These are phyloP conservation scores for Lasiosphaeria ovina DNA, from an alignment of 495 filamentous ascomycete species.

Conservation along the genomic window DNA sequence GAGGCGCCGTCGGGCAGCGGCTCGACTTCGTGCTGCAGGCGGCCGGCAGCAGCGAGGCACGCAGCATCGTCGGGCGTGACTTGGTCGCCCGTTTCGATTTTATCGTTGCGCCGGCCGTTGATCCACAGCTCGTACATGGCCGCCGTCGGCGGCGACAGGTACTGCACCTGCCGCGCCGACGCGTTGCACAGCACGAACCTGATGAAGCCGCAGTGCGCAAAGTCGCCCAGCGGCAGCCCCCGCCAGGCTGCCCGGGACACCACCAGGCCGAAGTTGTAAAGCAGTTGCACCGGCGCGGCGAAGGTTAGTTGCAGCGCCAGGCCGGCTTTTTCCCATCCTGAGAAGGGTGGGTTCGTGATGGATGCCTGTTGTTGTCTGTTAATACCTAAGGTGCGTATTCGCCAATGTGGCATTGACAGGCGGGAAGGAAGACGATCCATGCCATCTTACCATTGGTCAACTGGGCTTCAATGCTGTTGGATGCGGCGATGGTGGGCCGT, in stretches of 20 bases:
- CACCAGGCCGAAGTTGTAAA: constrained; percentile 22
- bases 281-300: constrained; percentile 12
- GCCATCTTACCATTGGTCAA: no score
- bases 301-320: constrained; percentile 16
- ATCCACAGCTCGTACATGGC: constrained; percentile 21
- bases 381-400: no score
- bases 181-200: constrained; percentile 21
- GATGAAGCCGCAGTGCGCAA: constrained; percentile 16
- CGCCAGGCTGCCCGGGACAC: constrained; percentile 18
- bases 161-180: constrained; percentile 19
- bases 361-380: neutral
- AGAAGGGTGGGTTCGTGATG: constrained; percentile 5
- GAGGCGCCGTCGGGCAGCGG: constrained; percentile 21
- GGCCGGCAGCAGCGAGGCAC: constrained; percentile 13
- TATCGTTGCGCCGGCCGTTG: neutral
- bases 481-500: no score
- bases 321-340: constrained; percentile 5
- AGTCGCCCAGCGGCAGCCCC: constrained; percentile 20
- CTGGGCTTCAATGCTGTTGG: no score
- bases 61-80: neutral
- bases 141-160: constrained; percentile 11
- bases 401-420: no score
- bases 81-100: neutral
- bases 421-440: no score
- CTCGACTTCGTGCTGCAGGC: constrained; percentile 17